Evolutionary conservation across 306 rosid species (phyloP).

Genomic region (Biancaea sappan): DNA sequence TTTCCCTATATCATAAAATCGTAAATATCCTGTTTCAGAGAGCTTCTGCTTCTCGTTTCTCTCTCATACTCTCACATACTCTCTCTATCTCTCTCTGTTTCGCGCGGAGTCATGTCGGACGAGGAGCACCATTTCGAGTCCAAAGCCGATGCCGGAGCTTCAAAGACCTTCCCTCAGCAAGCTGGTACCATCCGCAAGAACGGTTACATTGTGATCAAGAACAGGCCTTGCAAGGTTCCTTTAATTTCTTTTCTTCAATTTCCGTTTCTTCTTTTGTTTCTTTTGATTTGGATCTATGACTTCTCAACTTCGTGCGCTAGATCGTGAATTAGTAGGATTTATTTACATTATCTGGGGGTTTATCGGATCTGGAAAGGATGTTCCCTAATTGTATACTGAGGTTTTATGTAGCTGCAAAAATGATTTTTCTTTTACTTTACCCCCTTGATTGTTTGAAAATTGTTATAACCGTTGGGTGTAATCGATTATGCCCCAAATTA

Average conservation of each 20-base stretch:
- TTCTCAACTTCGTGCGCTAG: not conserved
- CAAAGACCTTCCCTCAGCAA: conserved; percentile 76
- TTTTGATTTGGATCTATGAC: not conserved
- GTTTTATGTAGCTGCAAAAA: not conserved
- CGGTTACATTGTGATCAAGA: conserved; percentile 70
- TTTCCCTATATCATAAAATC: not conserved
- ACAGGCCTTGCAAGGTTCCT: conserved; percentile 73
- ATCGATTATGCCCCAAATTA: not conserved
- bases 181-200: conserved; percentile 75
- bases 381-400: not conserved
- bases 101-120: conserved; percentile 59
- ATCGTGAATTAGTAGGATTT: not conserved
- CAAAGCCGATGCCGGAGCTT: conserved; percentile 81
- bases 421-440: not conserved
- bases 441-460: not conserved
- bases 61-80: not conserved
- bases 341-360: not conserved
- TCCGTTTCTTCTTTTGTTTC: not conserved
- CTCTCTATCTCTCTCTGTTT: not conserved
- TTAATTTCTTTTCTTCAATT: not conserved
- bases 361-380: not conserved
- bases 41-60: not conserved
- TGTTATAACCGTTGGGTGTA: not conserved
- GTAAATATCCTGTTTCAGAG: not conserved
- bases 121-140: conserved; percentile 84